Base-by-base conservation (phyloP, 208 protist species). In the Naegleria fowleri region DNA sequence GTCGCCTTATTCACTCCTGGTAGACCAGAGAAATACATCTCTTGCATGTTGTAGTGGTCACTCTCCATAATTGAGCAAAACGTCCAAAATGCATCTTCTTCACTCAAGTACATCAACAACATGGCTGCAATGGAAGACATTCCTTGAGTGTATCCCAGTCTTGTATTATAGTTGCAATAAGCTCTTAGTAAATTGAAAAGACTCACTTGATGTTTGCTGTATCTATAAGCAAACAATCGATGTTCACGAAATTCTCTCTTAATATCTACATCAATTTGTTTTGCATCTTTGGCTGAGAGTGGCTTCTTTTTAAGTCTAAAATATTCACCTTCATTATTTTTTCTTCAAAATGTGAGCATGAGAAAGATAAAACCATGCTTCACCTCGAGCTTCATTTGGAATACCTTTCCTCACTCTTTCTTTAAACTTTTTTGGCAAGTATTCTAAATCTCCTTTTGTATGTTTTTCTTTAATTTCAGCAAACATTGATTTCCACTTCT, bases 41-140 rank as follows among this genome's bases (percentile, higher is more conserved):
- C 86, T 22, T 38, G 36, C 51, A 89, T 52, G 7, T 33, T 33
- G 41, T 75, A 67, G 9, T 67, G n/a, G 25, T 36, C n/a, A 29
- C 51, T 13, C 40, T 58, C 51, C 41, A 89, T 52, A 40, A 89
- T 29, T 22, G 41, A 29, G 41, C 6, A 41, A 38, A 89, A 89
- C 22, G 22, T 5, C 86, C 86, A 89, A 67, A 89, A 89, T 22
- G 86, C 48, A 89, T 89, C 86, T 67, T 89, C 86, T 52, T 87
- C 84, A n/a, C 38, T 29, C 25, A 89, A 29, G 11, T 89, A 89
- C 41, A 89, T 89, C 15, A 89, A 67, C 25, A 89, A 67, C 51
- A 89, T 39, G 38, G 86, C 41, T 29, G 86, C 51, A 38, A 89
- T 55, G 5, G 48, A 67, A 25, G 41, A 33, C 41, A 89, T 89